These are phyloP conservation scores for Hypoxylon sp. DNA, from an alignment of 2,329 filamentous ascomycete genomes.

Conservation along the genomic window DNA sequence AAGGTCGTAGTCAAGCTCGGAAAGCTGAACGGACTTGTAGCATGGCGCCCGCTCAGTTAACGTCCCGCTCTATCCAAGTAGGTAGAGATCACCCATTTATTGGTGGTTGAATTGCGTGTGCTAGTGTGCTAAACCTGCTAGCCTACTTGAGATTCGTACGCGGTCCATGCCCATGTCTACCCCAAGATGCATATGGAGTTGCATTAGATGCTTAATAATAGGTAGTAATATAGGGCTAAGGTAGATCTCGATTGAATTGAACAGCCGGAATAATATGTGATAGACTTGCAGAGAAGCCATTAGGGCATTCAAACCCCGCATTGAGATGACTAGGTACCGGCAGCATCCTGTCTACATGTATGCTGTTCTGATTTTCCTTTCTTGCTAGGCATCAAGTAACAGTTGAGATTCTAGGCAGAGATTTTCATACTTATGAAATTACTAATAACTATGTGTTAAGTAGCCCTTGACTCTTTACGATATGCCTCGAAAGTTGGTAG, in stretches of 20 bases:
- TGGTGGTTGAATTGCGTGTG: background rate
- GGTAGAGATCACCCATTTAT: slow-evolving; percentile 15
- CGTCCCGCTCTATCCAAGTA: slow-evolving; percentile 12
- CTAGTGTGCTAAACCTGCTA: slow-evolving; percentile 8
- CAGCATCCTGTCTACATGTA: no score
- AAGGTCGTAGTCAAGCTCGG: slow-evolving; percentile 30
- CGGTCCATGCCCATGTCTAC: background rate
- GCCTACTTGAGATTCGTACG: background rate
- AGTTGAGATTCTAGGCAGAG: no score
- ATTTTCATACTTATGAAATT: no score
- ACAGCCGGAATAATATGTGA: slow-evolving; percentile 4
- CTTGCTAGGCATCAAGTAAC: no score
- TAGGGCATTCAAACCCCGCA: slow-evolving; percentile 6
- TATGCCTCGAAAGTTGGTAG: no score
- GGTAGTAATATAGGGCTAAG: slow-evolving; percentile 6
- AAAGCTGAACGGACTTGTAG: slow-evolving; percentile 4
- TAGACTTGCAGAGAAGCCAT: background rate
- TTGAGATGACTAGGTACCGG: background rate
- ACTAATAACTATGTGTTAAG: no score
- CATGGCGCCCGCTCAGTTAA: background rate
- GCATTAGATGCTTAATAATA: background rate
- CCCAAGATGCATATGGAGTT: slow-evolving; percentile 6
- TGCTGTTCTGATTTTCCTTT: no score
- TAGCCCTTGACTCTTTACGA: no score
- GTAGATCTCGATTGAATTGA: slow-evolving; percentile 12